Percentiles rank a stretch among this genome's conserved stretches.
phyloP scores from a whole-genome alignment of 176 grass and related monocot species.

The Zoysia pacifica region DNA sequence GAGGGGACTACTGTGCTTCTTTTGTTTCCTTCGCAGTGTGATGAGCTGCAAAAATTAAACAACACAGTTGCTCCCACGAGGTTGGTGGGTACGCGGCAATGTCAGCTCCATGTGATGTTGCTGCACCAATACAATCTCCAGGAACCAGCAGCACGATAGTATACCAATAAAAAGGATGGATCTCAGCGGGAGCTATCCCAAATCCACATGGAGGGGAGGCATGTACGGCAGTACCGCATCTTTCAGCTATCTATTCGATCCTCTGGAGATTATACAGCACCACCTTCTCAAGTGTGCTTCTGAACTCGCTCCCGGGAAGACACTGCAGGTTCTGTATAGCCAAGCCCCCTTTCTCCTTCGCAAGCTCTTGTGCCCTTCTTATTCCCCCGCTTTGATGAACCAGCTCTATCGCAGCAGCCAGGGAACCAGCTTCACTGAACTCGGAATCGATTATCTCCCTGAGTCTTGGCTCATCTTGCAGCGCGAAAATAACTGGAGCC shows the following conservation, averaged over 20 bases:
- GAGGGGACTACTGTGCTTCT: neutral
- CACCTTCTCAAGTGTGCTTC: slow-evolving; percentile 66
- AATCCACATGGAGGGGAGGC: slow-evolving; percentile 16
- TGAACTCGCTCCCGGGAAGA: slow-evolving; percentile 69
- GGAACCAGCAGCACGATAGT: slow-evolving; percentile 7
- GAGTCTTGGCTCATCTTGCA: slow-evolving; percentile 56
- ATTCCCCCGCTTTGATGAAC: slow-evolving; percentile 65
- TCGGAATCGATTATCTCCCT: slow-evolving; percentile 82
- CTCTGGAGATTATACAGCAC: slow-evolving; percentile 87
- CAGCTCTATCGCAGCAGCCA: slow-evolving; percentile 65
- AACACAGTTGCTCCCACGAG: slow-evolving; percentile 18
- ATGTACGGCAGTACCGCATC: neutral
- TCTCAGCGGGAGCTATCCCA: slow-evolving; percentile 2
- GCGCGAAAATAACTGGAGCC: slow-evolving; percentile 75
- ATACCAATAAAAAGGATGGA: slow-evolving; percentile 13
- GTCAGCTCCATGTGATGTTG: slow-evolving; percentile 26
- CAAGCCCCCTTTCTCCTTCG: slow-evolving; percentile 69
- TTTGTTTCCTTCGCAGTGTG: slow-evolving; percentile 34
- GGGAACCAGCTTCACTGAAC: slow-evolving; percentile 64
- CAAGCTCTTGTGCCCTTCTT: slow-evolving; percentile 64
- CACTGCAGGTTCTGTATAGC: slow-evolving; percentile 57
- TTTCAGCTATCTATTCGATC: slow-evolving; percentile 58
- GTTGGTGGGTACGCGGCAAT: slow-evolving; percentile 25
- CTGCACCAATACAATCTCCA: slow-evolving; percentile 21
- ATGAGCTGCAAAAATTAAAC: slow-evolving; percentile 7